These are phyloP conservation scores for Tephrocybe sp. DNA, from an alignment of 768 basidiomycete genomes.

Conservation along the genomic window DNA sequence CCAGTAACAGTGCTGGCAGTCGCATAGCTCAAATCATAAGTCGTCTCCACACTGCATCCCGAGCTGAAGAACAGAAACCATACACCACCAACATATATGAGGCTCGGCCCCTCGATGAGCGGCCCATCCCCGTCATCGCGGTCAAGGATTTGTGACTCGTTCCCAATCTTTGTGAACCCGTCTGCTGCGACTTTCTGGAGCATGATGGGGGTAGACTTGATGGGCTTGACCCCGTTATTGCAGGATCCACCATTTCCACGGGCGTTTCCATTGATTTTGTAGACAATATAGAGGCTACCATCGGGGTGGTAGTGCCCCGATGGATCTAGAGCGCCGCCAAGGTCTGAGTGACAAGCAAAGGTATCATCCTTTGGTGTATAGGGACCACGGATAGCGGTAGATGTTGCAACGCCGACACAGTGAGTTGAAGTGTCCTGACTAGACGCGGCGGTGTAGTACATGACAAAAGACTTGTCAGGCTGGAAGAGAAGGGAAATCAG, in stretches of 20 bases:
- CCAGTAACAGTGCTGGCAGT: slow-evolving; percentile 11
- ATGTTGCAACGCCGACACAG: slow-evolving; percentile 15
- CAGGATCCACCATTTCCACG: slow-evolving; percentile 13
- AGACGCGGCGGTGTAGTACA: slow-evolving; percentile 14
- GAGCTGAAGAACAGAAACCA: slow-evolving; percentile 17
- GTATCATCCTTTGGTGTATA: slow-evolving; percentile 5
- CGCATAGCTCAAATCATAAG: slow-evolving; percentile 16
- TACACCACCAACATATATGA: slow-evolving; percentile 13
- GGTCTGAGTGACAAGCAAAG: slow-evolving; percentile 12
- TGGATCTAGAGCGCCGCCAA: slow-evolving; percentile 11
- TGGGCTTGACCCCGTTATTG: slow-evolving; percentile 13
- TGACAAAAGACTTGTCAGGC: slow-evolving; percentile 10
- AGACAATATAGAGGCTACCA: slow-evolving; percentile 14
- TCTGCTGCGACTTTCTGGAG: slow-evolving; percentile 15
- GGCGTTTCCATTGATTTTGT: slow-evolving; percentile 14
- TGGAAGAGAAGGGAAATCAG: background rate
- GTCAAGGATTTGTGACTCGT: slow-evolving; percentile 13
- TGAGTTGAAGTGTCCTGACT: slow-evolving; percentile 9
- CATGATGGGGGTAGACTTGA: slow-evolving; percentile 16
- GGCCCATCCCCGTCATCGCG: slow-evolving; percentile 15
- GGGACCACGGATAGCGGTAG: slow-evolving; percentile 5
- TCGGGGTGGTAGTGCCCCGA: slow-evolving; percentile 15
- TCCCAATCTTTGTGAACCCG: slow-evolving; percentile 14
- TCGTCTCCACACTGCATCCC: slow-evolving; percentile 12
- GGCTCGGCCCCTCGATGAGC: slow-evolving; percentile 14